Conservation (phyloP, 1,139 yeast species). For the Yamadazyma songkhlaensis region DNA sequence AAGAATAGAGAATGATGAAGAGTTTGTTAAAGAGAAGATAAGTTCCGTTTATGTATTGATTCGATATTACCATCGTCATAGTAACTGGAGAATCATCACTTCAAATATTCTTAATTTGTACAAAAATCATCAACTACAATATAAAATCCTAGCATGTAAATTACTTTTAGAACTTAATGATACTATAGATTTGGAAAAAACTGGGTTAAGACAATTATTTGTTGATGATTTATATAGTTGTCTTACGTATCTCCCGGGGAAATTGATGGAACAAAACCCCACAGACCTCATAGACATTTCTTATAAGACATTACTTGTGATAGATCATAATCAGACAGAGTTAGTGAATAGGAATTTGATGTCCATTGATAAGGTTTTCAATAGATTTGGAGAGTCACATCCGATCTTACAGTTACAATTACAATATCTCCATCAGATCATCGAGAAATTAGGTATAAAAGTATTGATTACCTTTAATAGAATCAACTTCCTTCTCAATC, state of each 20-base stretch:
- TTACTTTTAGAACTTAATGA: slow-evolving; percentile 25
- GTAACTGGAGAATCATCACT: slow-evolving; percentile 43
- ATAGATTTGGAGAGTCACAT: slow-evolving; percentile 10
- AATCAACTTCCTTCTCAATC: slow-evolving; percentile 27
- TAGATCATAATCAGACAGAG: slow-evolving; percentile 9
- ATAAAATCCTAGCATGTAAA: slow-evolving; percentile 43
- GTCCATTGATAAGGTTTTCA: slow-evolving; percentile 14
- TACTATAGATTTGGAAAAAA: slow-evolving; percentile 20
- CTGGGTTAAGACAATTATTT: slow-evolving; percentile 46
- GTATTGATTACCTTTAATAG: slow-evolving; percentile 26
- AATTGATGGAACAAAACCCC: slow-evolving; percentile 26
- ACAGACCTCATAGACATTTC: slow-evolving; percentile 20
- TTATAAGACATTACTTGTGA: slow-evolving; percentile 5
- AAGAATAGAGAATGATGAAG: slow-evolving; percentile 8
- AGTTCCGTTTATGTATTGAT: slow-evolving; percentile 29
- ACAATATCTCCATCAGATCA: slow-evolving; percentile 5
- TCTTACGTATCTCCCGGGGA: slow-evolving; percentile 44
- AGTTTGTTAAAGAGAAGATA: slow-evolving; percentile 6
- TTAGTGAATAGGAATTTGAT: slow-evolving; percentile 11
- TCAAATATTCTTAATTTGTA: slow-evolving; percentile 50
- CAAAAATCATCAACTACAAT: slow-evolving; percentile 47
- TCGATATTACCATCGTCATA: slow-evolving; percentile 13
- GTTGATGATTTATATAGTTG: slow-evolving; percentile 37
- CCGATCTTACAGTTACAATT: slow-evolving; percentile 7
- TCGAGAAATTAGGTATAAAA: slow-evolving; percentile 7